These are phyloP conservation scores for Prunus yedoensis DNA, from an alignment of 331 rosid genomes.

Conservation along the genomic window DNA sequence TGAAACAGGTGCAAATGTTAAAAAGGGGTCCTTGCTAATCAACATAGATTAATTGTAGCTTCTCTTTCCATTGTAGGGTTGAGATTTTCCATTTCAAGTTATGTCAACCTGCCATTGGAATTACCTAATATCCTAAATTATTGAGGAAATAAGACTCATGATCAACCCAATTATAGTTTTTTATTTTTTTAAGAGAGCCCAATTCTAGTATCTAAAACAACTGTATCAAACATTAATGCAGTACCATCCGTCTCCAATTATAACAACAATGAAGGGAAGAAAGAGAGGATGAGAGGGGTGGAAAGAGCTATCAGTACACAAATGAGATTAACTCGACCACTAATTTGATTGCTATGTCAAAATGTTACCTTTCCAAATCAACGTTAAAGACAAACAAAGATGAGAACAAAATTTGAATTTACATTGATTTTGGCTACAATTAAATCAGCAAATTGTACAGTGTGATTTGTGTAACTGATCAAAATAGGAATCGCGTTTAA, in stretches of 20 bases:
- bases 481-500: background rate
- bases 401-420: constrained; percentile 8
- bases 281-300: background rate
- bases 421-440: constrained; percentile 16
- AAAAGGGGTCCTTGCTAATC: no score
- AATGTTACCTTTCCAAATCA: background rate
- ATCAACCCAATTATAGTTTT: no score
- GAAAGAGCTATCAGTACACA: background rate
- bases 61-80: no score
- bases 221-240: no score
- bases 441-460: constrained; percentile 13
- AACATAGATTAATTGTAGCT: no score
- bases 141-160: no score
- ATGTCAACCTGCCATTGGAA: no score
- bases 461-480: constrained; percentile 9
- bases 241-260: background rate
- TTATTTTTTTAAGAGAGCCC: no score
- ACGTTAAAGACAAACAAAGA: background rate
- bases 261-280: background rate
- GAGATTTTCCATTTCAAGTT: no score
- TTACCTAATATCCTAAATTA: no score
- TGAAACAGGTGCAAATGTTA: no score
- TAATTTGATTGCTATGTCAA: background rate
- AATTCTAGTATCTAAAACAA: no score
- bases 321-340: background rate